Conservation (phyloP, 1,284 basidiomycete species). For the Hymenochaete sp. region DNA sequence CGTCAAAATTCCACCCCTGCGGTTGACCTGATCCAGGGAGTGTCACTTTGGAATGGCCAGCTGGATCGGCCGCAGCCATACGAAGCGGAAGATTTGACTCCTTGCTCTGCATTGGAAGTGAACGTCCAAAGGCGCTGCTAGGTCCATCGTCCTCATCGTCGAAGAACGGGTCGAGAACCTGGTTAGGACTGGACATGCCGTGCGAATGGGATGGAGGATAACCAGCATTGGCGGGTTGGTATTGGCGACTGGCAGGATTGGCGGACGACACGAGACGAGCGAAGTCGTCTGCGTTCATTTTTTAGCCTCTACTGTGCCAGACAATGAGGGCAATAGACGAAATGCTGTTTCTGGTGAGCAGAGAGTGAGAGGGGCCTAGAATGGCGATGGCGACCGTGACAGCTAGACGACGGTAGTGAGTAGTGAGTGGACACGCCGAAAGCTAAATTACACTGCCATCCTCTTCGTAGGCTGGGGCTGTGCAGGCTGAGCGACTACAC, state of each 20-base stretch:
- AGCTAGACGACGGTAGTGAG: too few species aligned
- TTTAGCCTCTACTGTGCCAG: constrained; percentile 1
- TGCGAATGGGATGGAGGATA: constrained; percentile 42
- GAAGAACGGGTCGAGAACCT: constrained; percentile 70
- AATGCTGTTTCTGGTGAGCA: too few species aligned
- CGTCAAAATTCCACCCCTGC: constrained; percentile 66
- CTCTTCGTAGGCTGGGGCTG: too few species aligned
- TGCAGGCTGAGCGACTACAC: too few species aligned
- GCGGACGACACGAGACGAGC: constrained; percentile 60
- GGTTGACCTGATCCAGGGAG: constrained; percentile 38
- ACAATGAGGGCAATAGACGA: too few species aligned
- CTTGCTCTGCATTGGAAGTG: constrained; percentile 55
- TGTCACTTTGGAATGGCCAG: constrained; percentile 44
- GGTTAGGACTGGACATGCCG: constrained; percentile 27
- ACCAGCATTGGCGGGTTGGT: constrained; percentile 42
- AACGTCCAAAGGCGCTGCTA: constrained; percentile 54
- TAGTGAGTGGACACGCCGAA: too few species aligned
- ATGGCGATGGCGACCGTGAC: too few species aligned
- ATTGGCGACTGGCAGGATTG: constrained; percentile 57
- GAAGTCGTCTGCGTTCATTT: constrained; percentile 64
- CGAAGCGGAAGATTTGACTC: constrained; percentile 61
- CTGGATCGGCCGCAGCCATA: constrained; percentile 47
- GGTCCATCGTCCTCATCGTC: constrained; percentile 66
- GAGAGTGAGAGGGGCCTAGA: too few species aligned
- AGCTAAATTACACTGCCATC: too few species aligned